phyloP scores from a whole-genome alignment of 2,329 filamentous ascomycete species.

The Dendrostoma leiphaemia region DNA sequence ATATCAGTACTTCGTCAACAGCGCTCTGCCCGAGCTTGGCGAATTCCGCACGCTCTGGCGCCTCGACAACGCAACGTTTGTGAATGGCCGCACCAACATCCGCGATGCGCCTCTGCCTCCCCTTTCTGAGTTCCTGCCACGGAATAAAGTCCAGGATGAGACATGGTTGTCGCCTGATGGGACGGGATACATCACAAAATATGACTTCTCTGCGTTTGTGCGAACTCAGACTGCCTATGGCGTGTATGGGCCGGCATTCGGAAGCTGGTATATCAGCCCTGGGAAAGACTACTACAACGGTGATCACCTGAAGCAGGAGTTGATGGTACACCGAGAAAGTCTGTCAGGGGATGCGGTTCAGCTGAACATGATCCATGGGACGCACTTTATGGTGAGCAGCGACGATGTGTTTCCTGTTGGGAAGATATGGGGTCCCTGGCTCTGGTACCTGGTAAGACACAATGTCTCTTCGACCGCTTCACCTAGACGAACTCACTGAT shows the following conservation, averaged over 20 bases:
- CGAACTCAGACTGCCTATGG: constrained; percentile 44
- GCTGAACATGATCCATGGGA: constrained; percentile 54
- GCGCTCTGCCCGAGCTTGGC: constrained; percentile 43
- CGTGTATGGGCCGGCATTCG: constrained; percentile 46
- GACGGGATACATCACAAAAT: constrained; percentile 48
- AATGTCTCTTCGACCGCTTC: constrained; percentile 1
- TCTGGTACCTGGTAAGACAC: constrained; percentile 35
- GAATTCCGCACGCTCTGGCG: constrained; percentile 50
- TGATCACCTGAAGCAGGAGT: constrained; percentile 50
- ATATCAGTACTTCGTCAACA: constrained; percentile 55
- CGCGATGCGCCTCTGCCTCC: constrained; percentile 43
- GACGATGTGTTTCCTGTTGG: constrained; percentile 34
- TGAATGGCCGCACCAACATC: constrained; percentile 41
- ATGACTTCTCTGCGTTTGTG: constrained; percentile 34
- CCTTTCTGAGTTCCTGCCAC: constrained; percentile 38
- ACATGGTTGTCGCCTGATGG: constrained; percentile 48
- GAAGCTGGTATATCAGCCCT: constrained; percentile 49
- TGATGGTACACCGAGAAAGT: constrained; percentile 50
- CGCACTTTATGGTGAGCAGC: constrained; percentile 39
- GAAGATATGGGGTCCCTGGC: constrained; percentile 42
- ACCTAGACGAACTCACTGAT: not conserved
- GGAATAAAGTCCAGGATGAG: constrained; percentile 52
- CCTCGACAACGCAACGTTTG: constrained; percentile 47
- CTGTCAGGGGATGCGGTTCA: constrained; percentile 49
- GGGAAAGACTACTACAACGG: constrained; percentile 53